Evolutionary conservation across 2,329 filamentous ascomycete genomes (phyloP).

Genomic region (Fusarium domesticum): DNA sequence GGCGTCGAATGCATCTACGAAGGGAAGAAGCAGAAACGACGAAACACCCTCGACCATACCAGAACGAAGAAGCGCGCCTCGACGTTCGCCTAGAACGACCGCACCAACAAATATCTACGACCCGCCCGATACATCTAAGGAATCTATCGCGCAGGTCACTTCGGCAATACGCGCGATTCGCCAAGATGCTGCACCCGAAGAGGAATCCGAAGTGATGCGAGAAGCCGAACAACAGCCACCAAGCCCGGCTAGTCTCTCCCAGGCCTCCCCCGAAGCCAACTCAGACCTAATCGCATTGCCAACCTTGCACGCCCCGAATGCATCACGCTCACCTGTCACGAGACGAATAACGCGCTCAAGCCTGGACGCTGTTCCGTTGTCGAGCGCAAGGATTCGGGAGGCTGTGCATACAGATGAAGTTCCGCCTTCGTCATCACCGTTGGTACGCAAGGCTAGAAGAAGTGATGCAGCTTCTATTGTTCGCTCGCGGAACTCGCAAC

Average conservation of each 20-base stretch:
- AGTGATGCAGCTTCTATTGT: conserved; percentile 33
- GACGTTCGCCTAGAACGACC: conserved; percentile 18
- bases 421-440: conserved; percentile 40
- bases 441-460: conserved; percentile 41
- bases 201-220: background rate
- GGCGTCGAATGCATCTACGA: conserved; percentile 47
- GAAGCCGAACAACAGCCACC: conserved; percentile 4
- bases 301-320: conserved; percentile 13
- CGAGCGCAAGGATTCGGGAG: conserved; percentile 44
- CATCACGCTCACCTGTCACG: conserved; percentile 35
- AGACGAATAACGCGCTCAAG: conserved; percentile 38
- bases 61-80: conserved; percentile 7
- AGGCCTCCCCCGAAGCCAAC: conserved; percentile 6
- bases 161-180: conserved; percentile 3
- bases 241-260: conserved; percentile 10
- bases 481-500: conserved; percentile 30
- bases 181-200: background rate
- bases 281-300: conserved; percentile 23
- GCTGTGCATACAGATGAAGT: conserved; percentile 34
- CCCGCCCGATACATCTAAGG: conserved; percentile 31
- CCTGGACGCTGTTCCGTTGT: conserved; percentile 36
- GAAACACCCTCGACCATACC: conserved; percentile 16
- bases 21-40: conserved; percentile 40
- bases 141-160: conserved; percentile 20
- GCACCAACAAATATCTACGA: conserved; percentile 28